Evolutionary conservation across 2,329 filamentous ascomycete genomes (phyloP).

Genomic region (Ophiostoma pallidulum): DNA sequence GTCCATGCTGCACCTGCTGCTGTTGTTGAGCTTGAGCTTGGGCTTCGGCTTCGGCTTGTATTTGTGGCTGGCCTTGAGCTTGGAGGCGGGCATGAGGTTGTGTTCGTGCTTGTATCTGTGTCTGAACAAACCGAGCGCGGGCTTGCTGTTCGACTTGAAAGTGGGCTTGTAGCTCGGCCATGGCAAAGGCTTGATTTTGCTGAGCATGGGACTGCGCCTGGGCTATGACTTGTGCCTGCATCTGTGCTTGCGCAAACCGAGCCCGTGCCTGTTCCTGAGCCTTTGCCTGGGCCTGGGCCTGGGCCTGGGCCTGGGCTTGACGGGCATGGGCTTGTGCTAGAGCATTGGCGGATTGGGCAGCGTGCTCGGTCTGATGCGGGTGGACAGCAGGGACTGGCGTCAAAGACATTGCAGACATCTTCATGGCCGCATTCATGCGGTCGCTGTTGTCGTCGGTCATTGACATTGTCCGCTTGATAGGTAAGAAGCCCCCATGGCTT

Average conservation of each 20-base stretch:
- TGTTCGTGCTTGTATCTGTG: neutral
- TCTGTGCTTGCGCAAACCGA: too few species aligned
- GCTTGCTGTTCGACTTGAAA: neutral
- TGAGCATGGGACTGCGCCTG: too few species aligned
- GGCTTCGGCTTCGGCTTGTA: neutral
- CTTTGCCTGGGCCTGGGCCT: too few species aligned
- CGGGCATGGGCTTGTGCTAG: slow-evolving; percentile 4
- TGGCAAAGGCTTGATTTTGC: neutral
- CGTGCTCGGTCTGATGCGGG: neutral
- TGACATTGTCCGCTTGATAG: neutral
- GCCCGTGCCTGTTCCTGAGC: neutral
- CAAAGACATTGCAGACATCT: neutral
- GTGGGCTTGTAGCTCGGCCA: too few species aligned
- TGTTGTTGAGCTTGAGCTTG: neutral
- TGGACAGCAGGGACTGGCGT: neutral
- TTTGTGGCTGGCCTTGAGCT: neutral
- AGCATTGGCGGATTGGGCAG: neutral
- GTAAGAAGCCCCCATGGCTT: neutral
- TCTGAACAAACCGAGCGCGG: neutral
- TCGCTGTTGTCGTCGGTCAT: slow-evolving; percentile 1
- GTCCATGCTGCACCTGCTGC: neutral
- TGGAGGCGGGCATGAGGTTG: too few species aligned
- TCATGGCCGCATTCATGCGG: neutral
- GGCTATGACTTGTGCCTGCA: neutral
- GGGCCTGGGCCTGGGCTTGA: neutral